Percentiles rank a stretch among this genome's conserved stretches.
These are phyloP conservation scores for Pseudocohnilembus persalinus DNA, from an alignment of 169 alveolate genomes.

Conservation along the genomic window DNA sequence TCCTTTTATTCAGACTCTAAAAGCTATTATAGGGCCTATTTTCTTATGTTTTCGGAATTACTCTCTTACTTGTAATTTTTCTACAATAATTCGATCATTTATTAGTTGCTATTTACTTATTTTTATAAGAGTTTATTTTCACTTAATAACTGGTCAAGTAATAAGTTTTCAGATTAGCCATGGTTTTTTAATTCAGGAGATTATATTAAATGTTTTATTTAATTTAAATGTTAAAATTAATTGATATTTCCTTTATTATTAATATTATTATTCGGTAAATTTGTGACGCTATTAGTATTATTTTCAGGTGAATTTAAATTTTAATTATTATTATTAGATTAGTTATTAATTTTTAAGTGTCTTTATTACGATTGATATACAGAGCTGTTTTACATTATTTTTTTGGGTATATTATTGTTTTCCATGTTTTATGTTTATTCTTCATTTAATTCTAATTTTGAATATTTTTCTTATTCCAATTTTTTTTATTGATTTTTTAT, in stretches of 20 bases:
- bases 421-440: too few relatives aligned
- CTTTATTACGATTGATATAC: not conserved
- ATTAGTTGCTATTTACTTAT: not conserved
- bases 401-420: not conserved
- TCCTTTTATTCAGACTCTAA: not conserved
- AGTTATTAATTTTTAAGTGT: not conserved
- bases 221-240: not conserved
- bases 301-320: too few relatives aligned
- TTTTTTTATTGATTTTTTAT: too few relatives aligned
- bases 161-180: too few relatives aligned
- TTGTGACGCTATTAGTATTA: too few relatives aligned
- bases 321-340: not conserved
- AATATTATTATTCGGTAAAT: too few relatives aligned
- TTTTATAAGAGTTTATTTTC: not conserved
- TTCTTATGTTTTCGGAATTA: not conserved
- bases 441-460: not conserved
- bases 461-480: too few relatives aligned
- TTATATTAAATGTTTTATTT: too few relatives aligned
- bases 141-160: not conserved
- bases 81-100: not conserved
- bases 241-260: too few relatives aligned
- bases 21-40: not conserved
- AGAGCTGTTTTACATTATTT: too few relatives aligned
- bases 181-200: not conserved
- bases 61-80: too few relatives aligned